Evolutionary conservation across 495 filamentous ascomycete species (phyloP), one percentile per base, ranked within the genome.

Genomic region (Lentithecium fluviatile): DNA sequence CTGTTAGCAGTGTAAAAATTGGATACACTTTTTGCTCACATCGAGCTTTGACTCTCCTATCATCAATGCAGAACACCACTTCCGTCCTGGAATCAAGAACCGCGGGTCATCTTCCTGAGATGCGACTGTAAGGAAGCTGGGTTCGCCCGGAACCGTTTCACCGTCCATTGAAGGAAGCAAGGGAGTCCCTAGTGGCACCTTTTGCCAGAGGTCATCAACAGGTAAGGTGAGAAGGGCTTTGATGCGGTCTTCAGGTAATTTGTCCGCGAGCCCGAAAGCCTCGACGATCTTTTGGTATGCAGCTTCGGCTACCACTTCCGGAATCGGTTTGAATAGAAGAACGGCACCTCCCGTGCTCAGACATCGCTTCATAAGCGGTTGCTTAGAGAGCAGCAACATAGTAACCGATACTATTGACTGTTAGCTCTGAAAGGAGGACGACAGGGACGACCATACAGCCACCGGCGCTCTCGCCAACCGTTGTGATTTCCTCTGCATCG

Each of bases 401-500:
- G 70, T 72, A 10, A 71, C 74, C 4, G 73, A 73, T 15, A 74
- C 70, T 70, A 19, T 19, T 4, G 2, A 43, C 32, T 38, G 49
- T 64, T 29, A 66, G 43, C 29, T 7, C 7, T 29, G 17, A 8
- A 7, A 5, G 3, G 4, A 21, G 15, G n/a, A 25, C 2, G 13
- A n/a, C 17, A 40, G 7, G 13, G 21, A n/a, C 5, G 2, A 47
- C 7, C 62, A 43, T 61, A 60, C 71, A 64, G 64, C 64, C 88
- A 21, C 88, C 88, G 1, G 88, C 87, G 10, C 82, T 86, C 63
- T 88, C 80, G 20, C 88, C 88, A 60, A 82, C 79, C 4, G 88
- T 77, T 1, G 86, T 89, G 26, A 90, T 80, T 32, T 79, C 73
- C 6, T 74, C 62, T 0, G 81, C 79, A 65, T 91, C 79, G 15